Evolutionary conservation across 1,139 yeast species (phyloP).

Genomic region (Meyerozyma guilliermondii): DNA sequence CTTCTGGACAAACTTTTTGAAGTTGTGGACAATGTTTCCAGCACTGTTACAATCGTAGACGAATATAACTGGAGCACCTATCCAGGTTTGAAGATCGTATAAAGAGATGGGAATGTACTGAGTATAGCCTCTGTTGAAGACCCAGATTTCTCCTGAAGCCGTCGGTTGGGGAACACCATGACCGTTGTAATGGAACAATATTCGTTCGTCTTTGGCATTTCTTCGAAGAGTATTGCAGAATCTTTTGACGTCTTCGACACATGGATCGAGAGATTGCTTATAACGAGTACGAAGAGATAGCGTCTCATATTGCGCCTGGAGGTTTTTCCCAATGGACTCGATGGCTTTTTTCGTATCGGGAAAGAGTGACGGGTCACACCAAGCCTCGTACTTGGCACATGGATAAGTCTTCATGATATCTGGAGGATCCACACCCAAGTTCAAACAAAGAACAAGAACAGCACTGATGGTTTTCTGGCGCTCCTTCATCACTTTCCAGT

Average conservation of each 20-base stretch:
- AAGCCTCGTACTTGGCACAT: constrained; percentile 87
- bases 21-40: constrained; percentile 87
- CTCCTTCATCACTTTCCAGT: constrained; percentile 89
- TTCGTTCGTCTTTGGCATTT: constrained; percentile 86
- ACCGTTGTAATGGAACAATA: constrained; percentile 92
- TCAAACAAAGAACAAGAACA: constrained; percentile 82
- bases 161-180: constrained; percentile 99
- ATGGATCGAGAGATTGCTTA: constrained; percentile 88
- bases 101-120: constrained; percentile 95
- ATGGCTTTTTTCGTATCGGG: constrained; percentile 88
- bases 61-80: constrained; percentile 95
- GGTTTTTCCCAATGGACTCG: constrained; percentile 82
- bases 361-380: constrained; percentile 86
- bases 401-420: constrained; percentile 93
- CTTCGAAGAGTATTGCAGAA: constrained; percentile 86
- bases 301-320: constrained; percentile 87
- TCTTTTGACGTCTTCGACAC: constrained; percentile 91
- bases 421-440: constrained; percentile 96
- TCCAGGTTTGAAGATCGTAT: constrained; percentile 92
- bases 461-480: constrained; percentile 95
- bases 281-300: constrained; percentile 83
- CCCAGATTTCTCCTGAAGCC: constrained; percentile 98
- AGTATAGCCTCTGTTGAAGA: constrained; percentile 92
- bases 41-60: constrained; percentile 95
- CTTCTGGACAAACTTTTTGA: constrained; percentile 85